Conservation (phyloP, 2,329 filamentous ascomycete species). For the Akanthomyces muscarius region DNA sequence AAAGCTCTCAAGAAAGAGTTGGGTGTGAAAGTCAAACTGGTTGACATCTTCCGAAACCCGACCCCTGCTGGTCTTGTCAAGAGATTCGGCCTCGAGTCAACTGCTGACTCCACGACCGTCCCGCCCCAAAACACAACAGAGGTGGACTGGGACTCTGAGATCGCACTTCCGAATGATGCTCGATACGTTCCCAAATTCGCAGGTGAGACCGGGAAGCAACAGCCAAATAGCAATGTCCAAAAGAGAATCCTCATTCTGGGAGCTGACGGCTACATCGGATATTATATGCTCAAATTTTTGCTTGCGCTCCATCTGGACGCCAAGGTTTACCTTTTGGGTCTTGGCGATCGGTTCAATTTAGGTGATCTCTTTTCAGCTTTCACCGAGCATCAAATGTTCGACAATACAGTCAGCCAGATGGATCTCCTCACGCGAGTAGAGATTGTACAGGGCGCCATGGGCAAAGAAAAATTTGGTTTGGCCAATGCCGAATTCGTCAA, state of each 20-base stretch:
- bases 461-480: conserved; percentile 24
- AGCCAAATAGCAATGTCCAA: too few relatives aligned
- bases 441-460: conserved; percentile 22
- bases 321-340: not conserved
- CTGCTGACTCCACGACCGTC: too few relatives aligned
- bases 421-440: conserved; percentile 19
- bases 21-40: conserved; percentile 25
- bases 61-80: conserved; percentile 15
- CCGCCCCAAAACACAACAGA: not conserved
- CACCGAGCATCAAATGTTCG: conserved; percentile 23
- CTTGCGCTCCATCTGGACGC: not conserved
- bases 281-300: conserved; percentile 5
- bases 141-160: not conserved
- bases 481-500: conserved; percentile 22
- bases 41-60: conserved; percentile 24
- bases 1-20: conserved; percentile 25
- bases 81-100: not conserved
- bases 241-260: not conserved
- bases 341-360: conserved; percentile 6
- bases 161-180: not conserved
- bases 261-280: conserved; percentile 5
- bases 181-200: not conserved
- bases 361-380: conserved; percentile 19
- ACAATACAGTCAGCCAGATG: conserved; percentile 16
- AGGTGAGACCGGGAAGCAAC: not conserved